Evolutionary conservation across 2,329 filamentous ascomycete genomes (phyloP).

Genomic region (Rhynchosporium agropyri): DNA sequence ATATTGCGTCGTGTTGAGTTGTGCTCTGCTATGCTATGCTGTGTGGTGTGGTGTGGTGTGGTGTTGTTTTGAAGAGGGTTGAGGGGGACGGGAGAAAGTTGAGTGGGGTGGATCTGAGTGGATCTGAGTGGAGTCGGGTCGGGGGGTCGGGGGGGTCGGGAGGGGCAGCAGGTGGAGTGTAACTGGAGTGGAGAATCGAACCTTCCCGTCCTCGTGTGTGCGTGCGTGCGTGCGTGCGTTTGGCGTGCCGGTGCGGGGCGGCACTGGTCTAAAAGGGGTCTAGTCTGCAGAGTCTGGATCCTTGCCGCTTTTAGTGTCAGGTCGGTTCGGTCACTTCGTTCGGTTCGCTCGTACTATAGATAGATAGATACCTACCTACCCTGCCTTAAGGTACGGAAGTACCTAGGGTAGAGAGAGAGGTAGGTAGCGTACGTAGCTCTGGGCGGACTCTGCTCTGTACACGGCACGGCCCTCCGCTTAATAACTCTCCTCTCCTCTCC

Average conservation of each 20-base stretch:
- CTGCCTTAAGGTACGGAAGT: too few relatives aligned
- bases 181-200: constrained; percentile 11
- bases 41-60: too few relatives aligned
- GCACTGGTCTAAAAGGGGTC: constrained; percentile 11
- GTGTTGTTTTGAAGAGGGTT: constrained; percentile 12
- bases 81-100: constrained; percentile 7
- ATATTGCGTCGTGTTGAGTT: too few relatives aligned
- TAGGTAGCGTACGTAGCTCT: not conserved
- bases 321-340: too few relatives aligned
- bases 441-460: not conserved
- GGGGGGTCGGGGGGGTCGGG: not conserved
- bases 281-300: not conserved
- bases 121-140: constrained; percentile 1
- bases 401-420: too few relatives aligned
- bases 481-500: not conserved
- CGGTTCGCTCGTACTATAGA: too few relatives aligned
- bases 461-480: not conserved
- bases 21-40: too few relatives aligned
- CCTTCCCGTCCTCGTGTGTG: not conserved
- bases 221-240: too few relatives aligned
- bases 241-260: too few relatives aligned
- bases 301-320: constrained; percentile 9
- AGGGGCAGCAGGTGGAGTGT: not conserved
- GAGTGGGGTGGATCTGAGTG: not conserved
- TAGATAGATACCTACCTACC: too few relatives aligned